These are phyloP conservation scores for Caryopteris hybrid DNA, from an alignment of 305 asterid species.

Conservation along the genomic window DNA sequence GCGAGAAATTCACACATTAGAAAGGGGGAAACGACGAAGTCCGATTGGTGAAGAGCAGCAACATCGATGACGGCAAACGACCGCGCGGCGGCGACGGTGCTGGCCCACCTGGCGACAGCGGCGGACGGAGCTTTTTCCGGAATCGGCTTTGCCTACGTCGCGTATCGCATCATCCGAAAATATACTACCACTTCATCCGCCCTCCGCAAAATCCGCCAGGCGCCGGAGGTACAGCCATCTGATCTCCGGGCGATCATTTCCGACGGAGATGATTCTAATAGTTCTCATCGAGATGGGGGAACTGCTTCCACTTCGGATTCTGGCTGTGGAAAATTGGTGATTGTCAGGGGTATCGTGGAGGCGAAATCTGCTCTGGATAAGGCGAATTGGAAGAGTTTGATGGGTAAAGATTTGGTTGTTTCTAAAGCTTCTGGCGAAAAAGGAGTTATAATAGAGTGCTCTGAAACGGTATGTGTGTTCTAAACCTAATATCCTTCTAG, in stretches of 20 bases:
- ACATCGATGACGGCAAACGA: constrained; percentile 64
- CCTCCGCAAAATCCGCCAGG: constrained; percentile 52
- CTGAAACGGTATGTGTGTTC: constrained; percentile 28
- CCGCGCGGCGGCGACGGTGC: constrained; percentile 61
- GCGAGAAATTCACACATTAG: not conserved
- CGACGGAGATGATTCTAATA: not conserved
- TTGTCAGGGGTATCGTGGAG: constrained; percentile 74
- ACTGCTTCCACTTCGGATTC: constrained; percentile 18
- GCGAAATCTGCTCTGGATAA: constrained; percentile 43
- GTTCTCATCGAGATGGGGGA: not conserved
- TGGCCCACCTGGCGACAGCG: constrained; percentile 46
- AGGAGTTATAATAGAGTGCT: constrained; percentile 32
- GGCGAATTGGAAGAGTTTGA: constrained; percentile 47
- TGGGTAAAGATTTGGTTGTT: constrained; percentile 30
- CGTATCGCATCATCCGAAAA: constrained; percentile 58
- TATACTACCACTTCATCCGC: constrained; percentile 52
- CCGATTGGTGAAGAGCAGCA: not conserved
- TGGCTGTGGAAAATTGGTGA: constrained; percentile 42
- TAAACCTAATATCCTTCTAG: not conserved
- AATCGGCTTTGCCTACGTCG: constrained; percentile 61
- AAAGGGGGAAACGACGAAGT: not conserved
- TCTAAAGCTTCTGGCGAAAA: constrained; percentile 55
- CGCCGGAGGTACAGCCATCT: constrained; percentile 52
- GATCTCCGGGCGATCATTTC: constrained; percentile 66
- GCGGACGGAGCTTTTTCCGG: constrained; percentile 86